These are phyloP conservation scores for Ascobolus immersus DNA, from an alignment of 495 filamentous ascomycete species.

Conservation along the genomic window DNA sequence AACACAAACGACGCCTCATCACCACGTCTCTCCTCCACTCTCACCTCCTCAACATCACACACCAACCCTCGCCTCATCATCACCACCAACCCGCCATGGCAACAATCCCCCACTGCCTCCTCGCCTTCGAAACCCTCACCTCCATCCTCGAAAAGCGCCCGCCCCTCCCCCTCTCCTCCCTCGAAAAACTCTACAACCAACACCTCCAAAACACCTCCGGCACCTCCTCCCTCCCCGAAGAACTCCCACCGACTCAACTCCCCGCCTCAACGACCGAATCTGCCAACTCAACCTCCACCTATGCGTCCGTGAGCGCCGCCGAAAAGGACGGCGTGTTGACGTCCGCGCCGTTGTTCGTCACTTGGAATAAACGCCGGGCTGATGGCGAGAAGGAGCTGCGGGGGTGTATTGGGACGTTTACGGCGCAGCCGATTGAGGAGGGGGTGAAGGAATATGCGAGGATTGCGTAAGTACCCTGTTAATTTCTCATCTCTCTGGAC, in stretches of 20 bases:
- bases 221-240: too few relatives aligned
- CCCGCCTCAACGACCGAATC: neutral
- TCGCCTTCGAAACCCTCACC: constrained; percentile 65
- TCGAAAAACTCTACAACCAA: constrained; percentile 43
- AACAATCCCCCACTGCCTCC: constrained; percentile 56
- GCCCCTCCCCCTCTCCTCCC: constrained; percentile 31
- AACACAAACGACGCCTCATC: too few relatives aligned
- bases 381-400: constrained; percentile 41
- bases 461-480: constrained; percentile 35
- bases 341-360: constrained; percentile 58
- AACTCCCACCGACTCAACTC: constrained; percentile 1
- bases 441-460: constrained; percentile 63
- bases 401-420: constrained; percentile 94
- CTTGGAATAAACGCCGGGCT: constrained; percentile 55
- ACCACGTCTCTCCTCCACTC: too few relatives aligned
- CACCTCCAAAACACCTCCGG: constrained; percentile 15
- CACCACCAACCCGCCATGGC: constrained; percentile 38
- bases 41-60: too few relatives aligned
- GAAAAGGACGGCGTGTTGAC: constrained; percentile 8
- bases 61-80: too few relatives aligned
- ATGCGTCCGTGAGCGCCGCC: constrained; percentile 1
- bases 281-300: constrained; percentile 2
- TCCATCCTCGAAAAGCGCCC: constrained; percentile 36
- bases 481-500: neutral
- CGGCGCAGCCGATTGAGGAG: constrained; percentile 40